A percentile compares a stretch with the other conserved stretches of the same genome.
Evolutionary conservation across 2,329 filamentous ascomycete species (phyloP).

Genomic region (Helotiales sp.): DNA sequence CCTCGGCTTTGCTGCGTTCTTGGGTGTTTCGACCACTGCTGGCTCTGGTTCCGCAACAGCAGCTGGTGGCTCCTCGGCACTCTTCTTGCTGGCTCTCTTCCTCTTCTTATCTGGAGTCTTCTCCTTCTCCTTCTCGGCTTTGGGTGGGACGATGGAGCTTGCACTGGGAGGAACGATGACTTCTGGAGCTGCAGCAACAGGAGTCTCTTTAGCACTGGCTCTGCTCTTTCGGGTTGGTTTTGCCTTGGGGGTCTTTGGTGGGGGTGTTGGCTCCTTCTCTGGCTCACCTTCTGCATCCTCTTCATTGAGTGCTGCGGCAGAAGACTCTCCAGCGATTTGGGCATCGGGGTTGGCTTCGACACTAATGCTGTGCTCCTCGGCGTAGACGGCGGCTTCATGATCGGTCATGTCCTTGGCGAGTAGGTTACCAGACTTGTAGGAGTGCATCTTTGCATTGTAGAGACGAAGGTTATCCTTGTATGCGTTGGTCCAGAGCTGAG

Average conservation of each 20-base stretch:
- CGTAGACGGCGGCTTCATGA: slow-evolving; percentile 59
- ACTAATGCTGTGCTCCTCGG: slow-evolving; percentile 58
- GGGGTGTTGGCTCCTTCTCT: slow-evolving; percentile 44
- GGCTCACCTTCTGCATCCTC: slow-evolving; percentile 41
- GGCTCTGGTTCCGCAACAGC: slow-evolving; percentile 46
- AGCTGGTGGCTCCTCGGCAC: slow-evolving; percentile 23
- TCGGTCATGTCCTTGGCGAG: slow-evolving; percentile 61
- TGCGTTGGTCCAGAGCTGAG: slow-evolving; percentile 57
- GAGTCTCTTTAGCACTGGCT: slow-evolving; percentile 23
- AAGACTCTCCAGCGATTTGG: slow-evolving; percentile 53
- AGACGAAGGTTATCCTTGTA: slow-evolving; percentile 68
- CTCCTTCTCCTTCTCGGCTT: slow-evolving; percentile 28
- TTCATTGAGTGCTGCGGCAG: slow-evolving; percentile 26
- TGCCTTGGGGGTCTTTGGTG: slow-evolving; percentile 57
- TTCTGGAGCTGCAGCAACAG: slow-evolving; percentile 38
- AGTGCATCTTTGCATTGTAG: slow-evolving; percentile 65
- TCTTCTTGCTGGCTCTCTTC: slow-evolving; percentile 56
- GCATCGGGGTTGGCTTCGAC: slow-evolving; percentile 41
- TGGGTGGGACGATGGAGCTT: slow-evolving; percentile 24
- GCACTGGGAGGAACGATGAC: slow-evolving; percentile 22
- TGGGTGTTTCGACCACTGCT: slow-evolving; percentile 29
- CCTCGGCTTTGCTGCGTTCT: slow-evolving; percentile 30
- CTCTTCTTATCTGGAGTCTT: slow-evolving; percentile 63
- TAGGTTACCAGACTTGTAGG: slow-evolving; percentile 61
- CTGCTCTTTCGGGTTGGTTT: slow-evolving; percentile 41